Percentiles rank a stretch among this genome's conserved stretches.
Evolutionary conservation across 495 filamentous ascomycete species (phyloP).

Genomic region (Penicillium salamii): DNA sequence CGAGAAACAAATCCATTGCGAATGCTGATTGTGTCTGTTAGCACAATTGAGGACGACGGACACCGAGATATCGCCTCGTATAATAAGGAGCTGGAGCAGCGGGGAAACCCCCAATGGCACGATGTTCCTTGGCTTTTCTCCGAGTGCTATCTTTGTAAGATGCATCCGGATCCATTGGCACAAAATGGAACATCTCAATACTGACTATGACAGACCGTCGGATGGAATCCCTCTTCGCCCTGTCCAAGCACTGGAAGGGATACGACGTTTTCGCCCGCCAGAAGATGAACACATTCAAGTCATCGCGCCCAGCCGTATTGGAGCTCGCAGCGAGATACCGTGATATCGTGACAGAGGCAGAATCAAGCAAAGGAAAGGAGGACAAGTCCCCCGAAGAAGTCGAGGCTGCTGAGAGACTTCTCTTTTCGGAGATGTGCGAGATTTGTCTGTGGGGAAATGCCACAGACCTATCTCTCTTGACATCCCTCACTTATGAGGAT

Average conservation of each 20-base stretch:
- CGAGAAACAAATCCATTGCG: background rate
- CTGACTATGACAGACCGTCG: constrained; percentile 54
- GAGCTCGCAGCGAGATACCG: constrained; percentile 80
- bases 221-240: constrained; percentile 69
- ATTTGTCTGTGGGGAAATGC: constrained; percentile 98
- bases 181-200: background rate
- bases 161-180: constrained; percentile 4
- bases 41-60: constrained; percentile 80
- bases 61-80: constrained; percentile 73
- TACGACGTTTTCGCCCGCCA: constrained; percentile 92
- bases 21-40: constrained; percentile 27
- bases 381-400: constrained; percentile 45
- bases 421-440: constrained; percentile 93
- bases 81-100: constrained; percentile 76
- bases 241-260: constrained; percentile 79
- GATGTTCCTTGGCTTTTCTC: constrained; percentile 81
- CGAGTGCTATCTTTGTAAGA: constrained; percentile 95
- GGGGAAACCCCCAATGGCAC: constrained; percentile 78
- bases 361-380: constrained; percentile 29
- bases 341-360: constrained; percentile 57
- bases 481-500: constrained; percentile 87
- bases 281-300: constrained; percentile 90
- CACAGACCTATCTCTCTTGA: constrained; percentile 88
- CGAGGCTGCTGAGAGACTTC: constrained; percentile 66
- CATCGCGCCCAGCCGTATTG: constrained; percentile 85